Evolutionary conservation across 441 rosid genomes (phyloP), one percentile per base, ranked within the genome.

Genomic region (Syzygium syzygioides): DNA sequence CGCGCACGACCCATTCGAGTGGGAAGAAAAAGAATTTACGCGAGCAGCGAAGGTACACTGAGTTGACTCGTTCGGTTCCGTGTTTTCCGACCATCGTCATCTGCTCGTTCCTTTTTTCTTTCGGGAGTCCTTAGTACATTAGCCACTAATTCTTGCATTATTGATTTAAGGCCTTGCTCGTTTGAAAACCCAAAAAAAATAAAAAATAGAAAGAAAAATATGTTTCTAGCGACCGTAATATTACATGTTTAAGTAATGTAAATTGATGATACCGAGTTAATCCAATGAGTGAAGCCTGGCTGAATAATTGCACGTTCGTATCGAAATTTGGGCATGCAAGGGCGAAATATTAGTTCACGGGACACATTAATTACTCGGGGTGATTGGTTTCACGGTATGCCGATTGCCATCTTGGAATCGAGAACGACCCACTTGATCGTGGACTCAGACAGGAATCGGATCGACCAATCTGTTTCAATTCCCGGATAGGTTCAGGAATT

Each of bases 231-330:
- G 0, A 17, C 6, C 2, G 2, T 11, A 18, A 4, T 32, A 10
- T 1, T 34, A 9, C 14, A 10, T 2, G 4, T 37, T 68, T 18
- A 9, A 32, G 14, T 68, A 34, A 32, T 9, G 13, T 2, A 1
- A 68, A 34, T 34, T 0, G 0, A 68, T 0, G 0, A 19, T 2
- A 1, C 19, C 1, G 14, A 18, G 1, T 68, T 23, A 19, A 34
- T 34, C 1, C 2, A 7, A 4, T 1, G 0, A 37, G 52, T 2
- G 0, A 20, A 37, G 15, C 1, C 45, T 20, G 9, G 50, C 3
- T 0, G 4, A 37, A 37, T 5, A 20, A 71, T 71, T 37, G 28
- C 4, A 32, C 14, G 10, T 30, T 37, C 79, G 0, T 18, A 32
- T 34, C 1, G 7, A 34, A 32, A 34, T 18, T 32, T 1, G 7